Base-by-base conservation (phyloP, 768 basidiomycete genomes). In the Mycena pura region DNA sequence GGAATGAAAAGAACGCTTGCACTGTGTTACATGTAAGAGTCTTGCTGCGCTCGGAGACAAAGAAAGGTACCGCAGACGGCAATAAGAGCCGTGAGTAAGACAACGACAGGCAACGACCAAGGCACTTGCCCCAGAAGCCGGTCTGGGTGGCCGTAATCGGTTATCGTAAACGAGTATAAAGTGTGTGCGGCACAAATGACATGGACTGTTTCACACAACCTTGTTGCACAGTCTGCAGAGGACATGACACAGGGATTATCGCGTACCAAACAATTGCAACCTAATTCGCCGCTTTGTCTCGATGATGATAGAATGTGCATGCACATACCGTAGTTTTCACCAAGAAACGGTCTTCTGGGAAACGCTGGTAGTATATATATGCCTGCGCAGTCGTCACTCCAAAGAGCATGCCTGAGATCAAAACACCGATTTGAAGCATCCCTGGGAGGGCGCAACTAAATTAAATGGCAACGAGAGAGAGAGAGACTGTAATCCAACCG, bases 311-410 rank as follows among this genome's bases (percentile, higher is more conserved):
- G 13, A 10, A 15, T 44, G 27, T n/a, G 11, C 8, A 21, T 32
- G 7, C 2, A 47, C 55, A 19, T 22, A 56, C 55, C 43, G 47
- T 17, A 7, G 25, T 15, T 32, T 56, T 56, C 3, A 56, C 2
- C 40, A 11, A 39, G 15, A 13, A 15, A 13, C 31, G 28, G 45
- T 56, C 55, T 9, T 56, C 25, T 8, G 55, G 55, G 21, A 56
- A 56, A 13, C 34, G 55, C 19, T 15, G 27, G 25, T 25, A 56
- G 44, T 56, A 56, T 8, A 46, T 34, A 34, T 56, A 56, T 3
- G 44, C 17, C 44, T 56, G 54, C 2, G 32, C 28, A 15, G 43
- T 45, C 31, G 44, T 38, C 5, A 56, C 43, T 14, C 54, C 54
- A n/a, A 56, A 27, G 25, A 56, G 54, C 15, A 38, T 14, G 43